phyloP scores from a whole-genome alignment of 202 grass and related monocot genomes.

The Tripidium arundinaceum region DNA sequence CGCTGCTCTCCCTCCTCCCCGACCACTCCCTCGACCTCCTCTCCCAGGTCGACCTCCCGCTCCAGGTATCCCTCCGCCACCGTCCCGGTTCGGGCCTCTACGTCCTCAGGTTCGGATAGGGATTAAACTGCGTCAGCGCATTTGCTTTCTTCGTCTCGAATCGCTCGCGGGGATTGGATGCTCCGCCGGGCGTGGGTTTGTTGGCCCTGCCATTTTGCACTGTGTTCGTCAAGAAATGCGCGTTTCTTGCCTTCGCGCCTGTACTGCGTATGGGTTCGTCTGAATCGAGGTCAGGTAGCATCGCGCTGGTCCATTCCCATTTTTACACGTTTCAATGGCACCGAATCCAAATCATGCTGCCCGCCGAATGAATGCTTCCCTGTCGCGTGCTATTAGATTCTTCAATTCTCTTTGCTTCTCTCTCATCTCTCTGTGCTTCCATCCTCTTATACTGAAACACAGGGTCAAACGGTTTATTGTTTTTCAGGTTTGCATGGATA shows the following conservation, averaged over 20 bases:
- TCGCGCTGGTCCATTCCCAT: background rate
- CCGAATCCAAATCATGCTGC: background rate
- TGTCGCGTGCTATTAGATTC: background rate
- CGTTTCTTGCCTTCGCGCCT: background rate
- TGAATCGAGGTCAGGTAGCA: background rate
- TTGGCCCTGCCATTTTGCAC: background rate
- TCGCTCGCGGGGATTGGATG: background rate
- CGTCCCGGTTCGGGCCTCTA: background rate
- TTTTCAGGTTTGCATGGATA: constrained; percentile 83
- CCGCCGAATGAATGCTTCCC: background rate
- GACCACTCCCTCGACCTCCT: constrained; percentile 97
- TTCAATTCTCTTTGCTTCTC: background rate
- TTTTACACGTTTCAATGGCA: background rate
- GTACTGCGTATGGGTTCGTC: background rate
- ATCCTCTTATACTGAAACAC: too few species aligned
- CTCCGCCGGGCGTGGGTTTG: background rate
- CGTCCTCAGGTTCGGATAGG: background rate
- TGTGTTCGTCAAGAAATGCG: constrained; percentile 4
- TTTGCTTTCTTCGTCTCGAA: background rate
- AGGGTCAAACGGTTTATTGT: background rate
- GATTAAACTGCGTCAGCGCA: background rate
- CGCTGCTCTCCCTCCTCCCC: constrained; percentile 83
- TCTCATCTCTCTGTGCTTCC: too few species aligned
- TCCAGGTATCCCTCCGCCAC: constrained; percentile 49
- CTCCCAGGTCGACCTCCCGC: constrained; percentile 96